phyloP scores from a whole-genome alignment of 345 rosid genomes.

The Kernera saxatilis region DNA sequence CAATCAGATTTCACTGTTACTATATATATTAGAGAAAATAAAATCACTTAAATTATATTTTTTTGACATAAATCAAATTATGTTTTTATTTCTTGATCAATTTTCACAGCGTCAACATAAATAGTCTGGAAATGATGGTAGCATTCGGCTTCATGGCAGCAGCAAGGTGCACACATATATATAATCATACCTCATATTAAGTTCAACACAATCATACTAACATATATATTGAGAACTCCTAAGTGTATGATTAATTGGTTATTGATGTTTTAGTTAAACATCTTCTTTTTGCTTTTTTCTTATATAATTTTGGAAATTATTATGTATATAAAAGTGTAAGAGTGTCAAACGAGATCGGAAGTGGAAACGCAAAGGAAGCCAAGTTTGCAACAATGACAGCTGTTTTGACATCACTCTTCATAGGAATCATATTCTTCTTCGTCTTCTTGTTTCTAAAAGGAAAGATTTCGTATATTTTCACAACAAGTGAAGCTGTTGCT shows the following conservation, averaged over 20 bases:
- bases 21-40: no score
- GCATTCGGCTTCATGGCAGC: slow-evolving; percentile 69
- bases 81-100: background rate
- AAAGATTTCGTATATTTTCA: slow-evolving; percentile 51
- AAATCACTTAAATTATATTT: background rate
- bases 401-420: slow-evolving; percentile 43
- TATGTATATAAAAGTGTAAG: slow-evolving; percentile 40
- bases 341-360: slow-evolving; percentile 75
- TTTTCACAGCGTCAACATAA: slow-evolving; percentile 56
- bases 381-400: slow-evolving; percentile 43
- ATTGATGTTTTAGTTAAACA: background rate
- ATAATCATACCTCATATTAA: background rate
- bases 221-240: background rate
- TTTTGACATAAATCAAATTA: background rate
- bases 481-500: slow-evolving; percentile 42
- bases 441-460: slow-evolving; percentile 48
- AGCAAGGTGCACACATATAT: slow-evolving; percentile 39
- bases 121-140: slow-evolving; percentile 72
- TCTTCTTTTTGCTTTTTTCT: background rate
- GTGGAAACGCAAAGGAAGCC: slow-evolving; percentile 52
- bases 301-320: background rate
- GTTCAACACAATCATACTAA: no score
- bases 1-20: background rate
- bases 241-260: background rate
- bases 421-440: slow-evolving; percentile 45